phyloP scores from a whole-genome alignment of 768 basidiomycete species.

The Lepiota venenata region DNA sequence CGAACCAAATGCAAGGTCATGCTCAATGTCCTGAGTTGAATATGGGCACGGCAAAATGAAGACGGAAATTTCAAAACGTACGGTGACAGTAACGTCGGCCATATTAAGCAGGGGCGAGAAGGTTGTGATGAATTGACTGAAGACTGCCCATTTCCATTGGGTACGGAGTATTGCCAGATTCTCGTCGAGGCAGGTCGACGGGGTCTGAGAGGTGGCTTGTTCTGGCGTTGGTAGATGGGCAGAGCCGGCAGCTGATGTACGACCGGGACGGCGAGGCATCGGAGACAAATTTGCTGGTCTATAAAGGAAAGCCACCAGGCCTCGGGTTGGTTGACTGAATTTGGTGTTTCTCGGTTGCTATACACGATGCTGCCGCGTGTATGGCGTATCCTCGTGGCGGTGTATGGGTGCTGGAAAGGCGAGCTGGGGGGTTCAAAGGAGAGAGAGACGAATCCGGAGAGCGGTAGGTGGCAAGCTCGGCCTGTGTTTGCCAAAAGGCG shows the following conservation, averaged over 20 bases:
- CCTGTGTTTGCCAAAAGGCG: slow-evolving; percentile 9
- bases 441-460: background rate
- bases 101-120: slow-evolving; percentile 73
- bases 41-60: slow-evolving; percentile 13
- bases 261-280: slow-evolving; percentile 55
- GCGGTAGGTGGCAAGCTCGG: background rate
- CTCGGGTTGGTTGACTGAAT: background rate
- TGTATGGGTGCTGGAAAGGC: background rate
- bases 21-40: slow-evolving; percentile 65
- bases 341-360: background rate
- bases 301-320: slow-evolving; percentile 6
- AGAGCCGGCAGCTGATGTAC: slow-evolving; percentile 6
- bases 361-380: background rate
- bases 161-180: slow-evolving; percentile 58
- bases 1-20: slow-evolving; percentile 63
- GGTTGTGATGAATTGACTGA: slow-evolving; percentile 87
- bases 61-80: slow-evolving; percentile 28
- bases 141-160: slow-evolving; percentile 92
- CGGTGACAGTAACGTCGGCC: slow-evolving; percentile 65
- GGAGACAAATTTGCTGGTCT: slow-evolving; percentile 6
- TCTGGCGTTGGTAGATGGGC: slow-evolving; percentile 24
- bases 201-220: background rate
- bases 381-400: background rate
- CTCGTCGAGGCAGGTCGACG: slow-evolving; percentile 23
- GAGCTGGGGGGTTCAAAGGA: slow-evolving; percentile 1